Evolutionary conservation across 805 yeast genomes (phyloP).

Genomic region (Candida orba): DNA sequence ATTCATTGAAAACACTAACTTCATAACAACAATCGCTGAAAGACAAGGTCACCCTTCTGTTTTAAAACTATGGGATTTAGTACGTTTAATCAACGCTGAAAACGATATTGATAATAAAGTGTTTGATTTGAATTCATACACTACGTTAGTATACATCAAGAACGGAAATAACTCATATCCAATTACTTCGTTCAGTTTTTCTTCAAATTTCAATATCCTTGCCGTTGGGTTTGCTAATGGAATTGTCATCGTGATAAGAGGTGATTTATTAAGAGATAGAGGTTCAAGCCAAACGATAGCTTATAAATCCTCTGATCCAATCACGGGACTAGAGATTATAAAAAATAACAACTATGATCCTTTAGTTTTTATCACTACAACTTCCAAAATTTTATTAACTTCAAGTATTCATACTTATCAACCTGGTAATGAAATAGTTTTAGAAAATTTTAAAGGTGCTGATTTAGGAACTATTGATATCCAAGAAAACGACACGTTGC

Average conservation of each 20-base stretch:
- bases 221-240: conserved; percentile 86
- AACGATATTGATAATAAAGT: conserved; percentile 12
- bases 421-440: conserved; percentile 46
- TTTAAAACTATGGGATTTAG: conserved; percentile 68
- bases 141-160: conserved; percentile 52
- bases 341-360: conserved; percentile 34
- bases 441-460: conserved; percentile 42
- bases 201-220: conserved; percentile 50
- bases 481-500: conserved; percentile 38
- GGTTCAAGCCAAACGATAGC: conserved; percentile 84
- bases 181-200: conserved; percentile 53
- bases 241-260: conserved; percentile 69
- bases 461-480: conserved; percentile 36
- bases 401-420: conserved; percentile 74
- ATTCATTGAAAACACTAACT: conserved; percentile 39
- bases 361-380: conserved; percentile 64
- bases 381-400: conserved; percentile 62
- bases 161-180: conserved; percentile 79
- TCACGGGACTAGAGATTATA: conserved; percentile 66
- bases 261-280: conserved; percentile 80
- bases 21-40: conserved; percentile 69
- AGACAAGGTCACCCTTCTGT: conserved; percentile 61
- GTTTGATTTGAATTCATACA: conserved; percentile 39
- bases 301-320: conserved; percentile 65
- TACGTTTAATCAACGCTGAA: conserved; percentile 29